Percentiles rank a stretch among this genome's conserved stretches.
phyloP scores from a whole-genome alignment of 352 stramenopile species.

The Peronosclerospora sorghi region DNA sequence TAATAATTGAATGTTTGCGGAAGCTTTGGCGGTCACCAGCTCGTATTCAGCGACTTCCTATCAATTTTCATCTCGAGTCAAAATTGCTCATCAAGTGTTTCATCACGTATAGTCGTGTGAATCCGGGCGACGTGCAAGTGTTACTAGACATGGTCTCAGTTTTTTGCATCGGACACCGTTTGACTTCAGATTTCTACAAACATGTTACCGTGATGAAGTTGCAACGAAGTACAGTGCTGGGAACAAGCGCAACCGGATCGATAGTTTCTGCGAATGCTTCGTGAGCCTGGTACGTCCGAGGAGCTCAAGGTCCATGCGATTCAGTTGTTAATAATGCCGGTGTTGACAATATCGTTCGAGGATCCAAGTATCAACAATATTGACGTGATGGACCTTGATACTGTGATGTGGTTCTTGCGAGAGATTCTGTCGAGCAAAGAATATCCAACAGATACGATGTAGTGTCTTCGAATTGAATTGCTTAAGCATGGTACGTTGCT shows the following conservation, averaged over 20 bases:
- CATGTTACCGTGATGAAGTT: conserved; percentile 83
- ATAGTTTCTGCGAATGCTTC: conserved; percentile 84
- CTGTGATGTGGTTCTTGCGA: conserved; percentile 81
- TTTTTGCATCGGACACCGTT: conserved; percentile 87
- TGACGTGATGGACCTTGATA: conserved; percentile 79
- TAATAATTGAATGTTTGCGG: conserved; percentile 88
- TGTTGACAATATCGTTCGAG: conserved; percentile 84
- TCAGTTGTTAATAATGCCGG: conserved; percentile 90
- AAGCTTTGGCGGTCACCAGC: conserved; percentile 91
- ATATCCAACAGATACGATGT: conserved; percentile 47
- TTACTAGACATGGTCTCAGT: conserved; percentile 93
- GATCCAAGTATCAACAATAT: conserved; percentile 63
- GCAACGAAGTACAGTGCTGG: conserved; percentile 41
- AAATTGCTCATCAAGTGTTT: conserved; percentile 92
- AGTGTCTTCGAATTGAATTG: conserved; percentile 84
- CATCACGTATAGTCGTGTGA: conserved; percentile 87
- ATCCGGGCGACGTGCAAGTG: conserved; percentile 91
- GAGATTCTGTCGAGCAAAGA: conserved; percentile 84
- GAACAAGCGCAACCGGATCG: conserved; percentile 75
- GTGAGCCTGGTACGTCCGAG: conserved; percentile 53
- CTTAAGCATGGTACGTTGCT: conserved; percentile 93
- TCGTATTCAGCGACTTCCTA: conserved; percentile 66
- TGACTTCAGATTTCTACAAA: conserved; percentile 92
- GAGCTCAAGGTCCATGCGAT: conserved; percentile 90
- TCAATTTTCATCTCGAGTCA: conserved; percentile 92